Conservation (phyloP, 2,329 filamentous ascomycete species). For the Sclerotinia spermophila region DNA sequence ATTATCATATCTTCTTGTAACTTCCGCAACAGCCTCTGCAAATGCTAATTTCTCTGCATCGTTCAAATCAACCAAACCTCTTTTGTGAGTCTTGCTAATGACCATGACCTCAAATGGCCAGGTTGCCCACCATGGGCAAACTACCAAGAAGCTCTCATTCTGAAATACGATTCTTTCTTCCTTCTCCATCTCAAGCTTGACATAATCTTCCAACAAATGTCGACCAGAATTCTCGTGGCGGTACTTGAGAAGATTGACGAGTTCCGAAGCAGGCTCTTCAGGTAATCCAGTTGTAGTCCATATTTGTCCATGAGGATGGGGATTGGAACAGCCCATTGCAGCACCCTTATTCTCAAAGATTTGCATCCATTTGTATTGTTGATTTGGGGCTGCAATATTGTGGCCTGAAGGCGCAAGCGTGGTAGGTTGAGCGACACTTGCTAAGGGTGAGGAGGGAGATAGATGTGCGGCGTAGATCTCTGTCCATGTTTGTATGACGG, state of each 20-base stretch:
- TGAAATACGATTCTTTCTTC: conserved; percentile 83
- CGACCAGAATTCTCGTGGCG: conserved; percentile 65
- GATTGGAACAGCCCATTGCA: conserved; percentile 98
- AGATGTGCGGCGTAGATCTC: conserved; percentile 82
- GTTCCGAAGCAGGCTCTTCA: conserved; percentile 80
- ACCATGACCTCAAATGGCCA: conserved; percentile 98
- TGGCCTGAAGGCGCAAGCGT: conserved; percentile 42
- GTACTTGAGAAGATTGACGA: conserved; percentile 77
- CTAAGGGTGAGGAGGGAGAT: conserved; percentile 63
- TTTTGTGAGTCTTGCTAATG: conserved; percentile 77
- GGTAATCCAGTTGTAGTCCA: conserved; percentile 92
- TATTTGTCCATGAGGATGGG: conserved; percentile 93
- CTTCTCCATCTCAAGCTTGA: conserved; percentile 75
- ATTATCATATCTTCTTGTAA: conserved; percentile 92
- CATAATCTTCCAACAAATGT: conserved; percentile 79
- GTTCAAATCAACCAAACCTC: conserved; percentile 78
- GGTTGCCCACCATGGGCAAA: conserved; percentile 96
- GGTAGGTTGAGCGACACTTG: conserved; percentile 43
- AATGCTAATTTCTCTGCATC: conserved; percentile 67
- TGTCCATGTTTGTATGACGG: conserved; percentile 87
- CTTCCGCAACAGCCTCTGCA: conserved; percentile 80
- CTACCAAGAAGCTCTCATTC: conserved; percentile 77
- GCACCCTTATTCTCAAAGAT: conserved; percentile 99
- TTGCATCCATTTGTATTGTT: conserved; percentile 94
- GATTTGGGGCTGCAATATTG: conserved; percentile 52